Base-by-base conservation (phyloP, 208 protist species). In the Kentomonas sorsogonicus region DNA sequence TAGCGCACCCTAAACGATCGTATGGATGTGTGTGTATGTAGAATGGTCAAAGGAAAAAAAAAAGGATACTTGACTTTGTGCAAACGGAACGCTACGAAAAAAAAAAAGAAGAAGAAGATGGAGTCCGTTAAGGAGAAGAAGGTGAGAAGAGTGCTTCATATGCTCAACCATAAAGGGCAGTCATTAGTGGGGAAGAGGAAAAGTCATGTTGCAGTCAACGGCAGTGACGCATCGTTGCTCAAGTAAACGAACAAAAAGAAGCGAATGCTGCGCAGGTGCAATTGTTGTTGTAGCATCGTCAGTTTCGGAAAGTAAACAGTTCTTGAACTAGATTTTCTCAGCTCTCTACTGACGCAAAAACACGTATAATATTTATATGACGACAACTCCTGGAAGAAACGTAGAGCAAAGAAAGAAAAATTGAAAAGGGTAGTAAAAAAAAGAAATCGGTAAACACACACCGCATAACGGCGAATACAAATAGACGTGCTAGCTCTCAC, bases 1-100 rank as follows among this genome's bases (percentile, higher is more conserved):
- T 16, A 20, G n/a, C 10, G 11, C 15, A 40, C 23, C 23, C n/a
- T 43, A 59, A 40, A 29, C 3, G 25, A 61, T 15, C 31, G 11
- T 46, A 4, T 44, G 9, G 63, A 50, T n/a, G n/a, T n/a, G n/a
- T n/a, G n/a, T n/a, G n/a, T n/a, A 53, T 65, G 1, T 44, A 71
- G 48, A 59, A 52, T 20, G 65, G 52, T 45, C 7, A 31, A 27
- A 45, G 10, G 41, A 56, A 25, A 5, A 26, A 41, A 58, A 46
- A 53, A 51, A 2, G 41, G 20, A 72, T 22, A 72, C 36, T 61
- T 3, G 53, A 11, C 7, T 46, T 16, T 46, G 2, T 52, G 16
- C 36, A 26, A 55, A 3, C 34, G 33, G 55, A 51, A 55, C 2
- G 57, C 22, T 56, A 57, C 5, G n/a, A 56, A 45, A 43, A 30